Evolutionary conservation across 1,284 basidiomycete species (phyloP), one percentile per base, ranked within the genome.

Genomic region (Cryptococcus sp.): DNA sequence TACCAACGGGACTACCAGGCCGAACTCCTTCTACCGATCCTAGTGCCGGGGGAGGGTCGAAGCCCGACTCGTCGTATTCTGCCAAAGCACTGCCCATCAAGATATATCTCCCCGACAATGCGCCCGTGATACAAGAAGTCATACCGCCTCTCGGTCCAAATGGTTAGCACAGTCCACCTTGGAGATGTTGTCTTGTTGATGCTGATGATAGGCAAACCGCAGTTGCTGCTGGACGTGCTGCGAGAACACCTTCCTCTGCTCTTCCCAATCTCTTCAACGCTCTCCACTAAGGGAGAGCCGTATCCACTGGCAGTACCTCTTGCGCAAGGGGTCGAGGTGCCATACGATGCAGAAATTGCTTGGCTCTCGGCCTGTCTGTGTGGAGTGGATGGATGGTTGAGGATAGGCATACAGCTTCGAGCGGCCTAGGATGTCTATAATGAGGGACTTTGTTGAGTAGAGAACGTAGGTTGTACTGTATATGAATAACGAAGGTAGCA

Each of bases 381-480:
- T 12, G 90, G 91, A 10, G 88, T 90, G 5, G 94, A 97, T 66
- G 94, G 94, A 6, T 97, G 93, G 93, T 78, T 95, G 23, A 85
- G 86, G 60, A 78, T 94, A 44, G 91, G 88, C 59, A 76, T 93
- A 34, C 85, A 85, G 35, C 72, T 87, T 7, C 53, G 63, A 11
- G 59, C 59, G n/a, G n/a, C n/a, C n/a, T n/a, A 6, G 59, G 57
- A 39, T 62, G 48, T 58, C 28, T 14, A 14, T 31, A 7, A 7
- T 31, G 28, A 31, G 28, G 14, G 28, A 31, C 14, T 31, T 7
- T 14, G n/a, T n/a, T n/a, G n/a, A n/a, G n/a, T n/a, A n/a, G n/a
- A n/a, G n/a, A n/a, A n/a, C n/a, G n/a, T n/a, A n/a, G n/a, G n/a
- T n/a, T n/a, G n/a, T n/a, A n/a, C n/a, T n/a, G n/a, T n/a, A n/a